phyloP scores from a whole-genome alignment of 257 asterid genomes.

The Cinchona pubescens region DNA sequence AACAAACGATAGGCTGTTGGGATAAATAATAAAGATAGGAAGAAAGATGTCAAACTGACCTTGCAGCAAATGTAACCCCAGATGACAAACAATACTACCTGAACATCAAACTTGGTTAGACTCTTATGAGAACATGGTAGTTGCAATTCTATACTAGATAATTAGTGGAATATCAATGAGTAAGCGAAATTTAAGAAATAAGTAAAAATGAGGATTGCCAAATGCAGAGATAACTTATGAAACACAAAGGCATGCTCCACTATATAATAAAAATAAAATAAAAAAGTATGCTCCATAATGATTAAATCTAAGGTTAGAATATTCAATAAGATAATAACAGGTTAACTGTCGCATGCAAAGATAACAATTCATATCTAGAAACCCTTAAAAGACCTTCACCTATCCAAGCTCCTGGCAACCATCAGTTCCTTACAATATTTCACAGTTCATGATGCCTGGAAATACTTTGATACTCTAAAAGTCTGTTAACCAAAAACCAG shows the following conservation, averaged over 20 bases:
- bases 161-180: not conserved
- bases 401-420: constrained; percentile 3
- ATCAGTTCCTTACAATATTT: not conserved
- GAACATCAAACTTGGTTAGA: constrained; percentile 33
- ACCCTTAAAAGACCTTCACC: not conserved
- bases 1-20: not conserved
- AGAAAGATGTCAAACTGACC: constrained; percentile 50
- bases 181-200: not conserved
- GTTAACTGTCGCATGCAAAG: not conserved
- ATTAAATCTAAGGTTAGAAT: not conserved
- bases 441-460: not conserved
- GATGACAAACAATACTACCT: constrained; percentile 76
- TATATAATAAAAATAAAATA: too few species aligned
- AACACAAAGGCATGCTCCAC: not conserved
- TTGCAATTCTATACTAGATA: not conserved
- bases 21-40: not conserved
- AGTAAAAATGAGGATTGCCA: not conserved
- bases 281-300: not conserved
- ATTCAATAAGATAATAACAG: too few species aligned
- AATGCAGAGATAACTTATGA: not conserved
- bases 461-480: not conserved
- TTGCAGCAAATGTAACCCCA: constrained; percentile 90
- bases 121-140: constrained; percentile 12
- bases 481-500: not conserved
- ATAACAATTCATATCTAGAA: not conserved